phyloP scores from a whole-genome alignment of 805 yeast species.

The Kuraishia floccosa region DNA sequence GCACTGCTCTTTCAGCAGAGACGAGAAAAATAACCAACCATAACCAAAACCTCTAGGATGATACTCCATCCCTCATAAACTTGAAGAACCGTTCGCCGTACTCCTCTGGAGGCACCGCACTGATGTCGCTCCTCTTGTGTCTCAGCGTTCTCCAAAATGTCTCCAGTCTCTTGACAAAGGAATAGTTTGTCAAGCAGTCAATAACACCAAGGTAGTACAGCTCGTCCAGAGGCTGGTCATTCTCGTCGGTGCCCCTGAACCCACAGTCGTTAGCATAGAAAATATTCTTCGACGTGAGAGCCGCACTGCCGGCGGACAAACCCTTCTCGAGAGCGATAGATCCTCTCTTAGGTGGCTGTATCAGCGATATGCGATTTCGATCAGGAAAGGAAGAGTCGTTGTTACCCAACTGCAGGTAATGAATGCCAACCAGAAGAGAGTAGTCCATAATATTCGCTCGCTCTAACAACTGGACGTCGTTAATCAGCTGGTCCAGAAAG shows the following conservation, averaged over 20 bases:
- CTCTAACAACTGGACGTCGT: constrained; percentile 65
- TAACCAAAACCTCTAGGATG: too few species aligned
- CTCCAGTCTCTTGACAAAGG: constrained; percentile 64
- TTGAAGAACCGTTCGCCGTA: constrained; percentile 79
- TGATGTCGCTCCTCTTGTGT: constrained; percentile 58
- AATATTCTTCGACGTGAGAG: constrained; percentile 9
- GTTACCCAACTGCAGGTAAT: constrained; percentile 56
- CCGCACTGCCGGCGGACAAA: not conserved
- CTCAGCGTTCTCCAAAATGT: constrained; percentile 74
- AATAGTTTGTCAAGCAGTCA: constrained; percentile 82
- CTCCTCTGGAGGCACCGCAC: constrained; percentile 85
- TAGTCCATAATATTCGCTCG: constrained; percentile 90
- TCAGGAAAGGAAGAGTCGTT: constrained; percentile 11
- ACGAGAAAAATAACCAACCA: too few species aligned
- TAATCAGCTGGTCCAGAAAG: constrained; percentile 58
- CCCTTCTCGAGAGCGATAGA: not conserved
- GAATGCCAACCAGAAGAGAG: constrained; percentile 80
- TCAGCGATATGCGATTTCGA: constrained; percentile 3
- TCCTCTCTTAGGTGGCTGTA: not conserved
- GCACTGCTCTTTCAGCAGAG: too few species aligned
- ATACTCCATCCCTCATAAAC: constrained; percentile 37
- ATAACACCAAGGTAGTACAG: constrained; percentile 89
- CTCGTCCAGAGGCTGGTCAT: constrained; percentile 47
- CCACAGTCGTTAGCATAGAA: constrained; percentile 79
- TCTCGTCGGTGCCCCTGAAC: constrained; percentile 55